Evolutionary conservation across 2,329 filamentous ascomycete genomes (phyloP).

Genomic region (Canariomyces notabilis): DNA sequence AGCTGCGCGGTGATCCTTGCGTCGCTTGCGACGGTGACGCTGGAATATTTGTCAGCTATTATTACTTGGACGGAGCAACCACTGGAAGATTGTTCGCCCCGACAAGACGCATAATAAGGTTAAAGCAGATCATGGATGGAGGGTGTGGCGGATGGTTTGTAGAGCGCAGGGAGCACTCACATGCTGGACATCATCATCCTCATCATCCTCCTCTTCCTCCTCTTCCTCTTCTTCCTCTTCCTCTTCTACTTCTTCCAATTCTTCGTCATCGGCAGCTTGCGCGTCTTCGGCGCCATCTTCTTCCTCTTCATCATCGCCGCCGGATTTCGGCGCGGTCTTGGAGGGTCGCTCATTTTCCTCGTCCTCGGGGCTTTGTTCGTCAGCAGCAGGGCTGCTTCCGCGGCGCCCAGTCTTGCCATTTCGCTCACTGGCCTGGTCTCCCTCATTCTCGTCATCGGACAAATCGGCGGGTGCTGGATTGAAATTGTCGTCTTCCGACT

Average conservation of each 20-base stretch:
- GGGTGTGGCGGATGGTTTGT: too few relatives aligned
- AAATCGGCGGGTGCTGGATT: conserved; percentile 71
- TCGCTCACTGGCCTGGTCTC: background rate
- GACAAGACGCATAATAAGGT: background rate
- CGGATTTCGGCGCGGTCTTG: conserved; percentile 22
- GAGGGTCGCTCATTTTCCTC: conserved; percentile 34
- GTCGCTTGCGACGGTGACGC: conserved; percentile 74
- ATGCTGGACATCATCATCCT: conserved; percentile 64
- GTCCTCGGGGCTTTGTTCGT: conserved; percentile 42
- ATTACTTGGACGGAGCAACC: background rate
- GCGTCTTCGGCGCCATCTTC: conserved; percentile 31
- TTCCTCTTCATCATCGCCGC: conserved; percentile 33
- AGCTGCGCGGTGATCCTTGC: conserved; percentile 65
- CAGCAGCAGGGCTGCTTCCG: conserved; percentile 36
- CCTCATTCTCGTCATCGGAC: conserved; percentile 65
- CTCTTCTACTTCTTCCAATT: conserved; percentile 38
- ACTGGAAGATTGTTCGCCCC: too few relatives aligned
- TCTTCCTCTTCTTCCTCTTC: conserved; percentile 49
- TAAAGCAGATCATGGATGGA: too few relatives aligned
- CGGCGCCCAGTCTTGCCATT: conserved; percentile 34
- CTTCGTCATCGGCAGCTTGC: conserved; percentile 35
- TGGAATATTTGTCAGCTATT: conserved; percentile 28
- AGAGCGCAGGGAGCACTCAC: conserved; percentile 38
- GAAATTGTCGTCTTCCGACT: conserved; percentile 83
- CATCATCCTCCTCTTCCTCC: conserved; percentile 60